phyloP scores from a whole-genome alignment of 139 green algal genomes.

The Spirogloea muscicola region DNA sequence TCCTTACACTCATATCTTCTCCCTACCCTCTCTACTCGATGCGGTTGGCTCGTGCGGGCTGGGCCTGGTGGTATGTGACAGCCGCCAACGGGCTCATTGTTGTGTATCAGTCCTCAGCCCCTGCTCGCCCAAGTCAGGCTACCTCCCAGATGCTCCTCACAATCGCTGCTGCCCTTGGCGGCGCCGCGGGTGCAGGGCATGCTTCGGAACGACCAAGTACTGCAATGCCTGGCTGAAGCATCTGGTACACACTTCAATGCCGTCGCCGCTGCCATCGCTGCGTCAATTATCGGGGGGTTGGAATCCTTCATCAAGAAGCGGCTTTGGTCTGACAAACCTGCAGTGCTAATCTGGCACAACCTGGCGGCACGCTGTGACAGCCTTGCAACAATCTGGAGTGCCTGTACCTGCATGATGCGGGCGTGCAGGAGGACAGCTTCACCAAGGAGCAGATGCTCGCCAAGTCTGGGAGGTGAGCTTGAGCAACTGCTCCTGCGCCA shows the following conservation, averaged over 20 bases:
- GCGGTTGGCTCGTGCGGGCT: no score
- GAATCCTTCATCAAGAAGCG: background rate
- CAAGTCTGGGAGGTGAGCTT: constrained; percentile 47
- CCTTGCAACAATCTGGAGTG: constrained; percentile 85
- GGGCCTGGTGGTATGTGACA: no score
- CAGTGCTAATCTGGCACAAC: constrained; percentile 20
- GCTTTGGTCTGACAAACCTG: background rate
- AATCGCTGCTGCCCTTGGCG: no score
- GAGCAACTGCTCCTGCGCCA: background rate
- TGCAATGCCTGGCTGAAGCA: constrained; percentile 89
- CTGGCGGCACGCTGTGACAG: no score
- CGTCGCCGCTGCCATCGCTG: background rate
- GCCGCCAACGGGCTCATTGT: no score
- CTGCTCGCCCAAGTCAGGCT: no score
- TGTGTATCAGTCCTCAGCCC: no score
- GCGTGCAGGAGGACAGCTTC: constrained; percentile 73
- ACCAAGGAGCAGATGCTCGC: constrained; percentile 74
- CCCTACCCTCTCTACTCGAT: no score
- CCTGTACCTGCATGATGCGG: constrained; percentile 85
- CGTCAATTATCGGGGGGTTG: background rate
- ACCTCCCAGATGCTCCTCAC: no score
- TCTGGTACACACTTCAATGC: constrained; percentile 22
- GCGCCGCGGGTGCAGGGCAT: no score
- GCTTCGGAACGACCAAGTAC: constrained; percentile 95
- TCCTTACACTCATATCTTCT: no score